These are phyloP conservation scores for Sutorius eximius DNA, from an alignment of 1,284 basidiomycete genomes.

Conservation along the genomic window DNA sequence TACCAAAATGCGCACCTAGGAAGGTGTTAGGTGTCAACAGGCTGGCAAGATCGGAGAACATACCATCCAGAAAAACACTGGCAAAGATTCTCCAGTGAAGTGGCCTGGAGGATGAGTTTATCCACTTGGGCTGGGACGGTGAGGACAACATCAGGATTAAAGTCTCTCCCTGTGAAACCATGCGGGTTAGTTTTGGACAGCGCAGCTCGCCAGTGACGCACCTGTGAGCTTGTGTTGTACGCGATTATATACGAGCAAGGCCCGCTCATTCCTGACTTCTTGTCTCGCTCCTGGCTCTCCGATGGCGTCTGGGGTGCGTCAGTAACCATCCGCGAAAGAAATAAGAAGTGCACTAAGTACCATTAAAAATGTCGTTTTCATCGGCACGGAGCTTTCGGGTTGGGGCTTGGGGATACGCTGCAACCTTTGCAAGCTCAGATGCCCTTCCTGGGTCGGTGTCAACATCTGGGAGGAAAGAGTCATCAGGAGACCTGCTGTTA, in stretches of 20 bases:
- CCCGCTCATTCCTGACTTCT: conserved; percentile 89
- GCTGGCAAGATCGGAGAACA: not conserved
- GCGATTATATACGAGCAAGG: conserved; percentile 87
- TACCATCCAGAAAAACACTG: conserved; percentile 97
- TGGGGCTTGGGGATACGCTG: conserved; percentile 74
- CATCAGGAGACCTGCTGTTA: conserved; percentile 1
- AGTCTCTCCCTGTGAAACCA: conserved; percentile 72
- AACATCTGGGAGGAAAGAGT: conserved; percentile 29
- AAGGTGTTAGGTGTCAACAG: not conserved
- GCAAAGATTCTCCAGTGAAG: conserved; percentile 89
- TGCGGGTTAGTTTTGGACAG: not conserved
- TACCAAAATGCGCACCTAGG: conserved; percentile 54
- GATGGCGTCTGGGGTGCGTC: conserved; percentile 47
- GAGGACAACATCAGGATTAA: conserved; percentile 78
- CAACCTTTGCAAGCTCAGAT: conserved; percentile 63
- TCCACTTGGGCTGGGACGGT: conserved; percentile 82
- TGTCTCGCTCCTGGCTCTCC: conserved; percentile 56
- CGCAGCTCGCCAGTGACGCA: conserved; percentile 34
- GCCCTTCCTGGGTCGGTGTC: conserved; percentile 53
- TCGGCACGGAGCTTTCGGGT: conserved; percentile 74
- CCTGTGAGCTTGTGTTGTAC: conserved; percentile 93
- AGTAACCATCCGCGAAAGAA: not conserved
- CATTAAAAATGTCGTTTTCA: conserved; percentile 82
- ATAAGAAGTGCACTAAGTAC: conserved; percentile 35
- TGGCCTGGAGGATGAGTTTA: conserved; percentile 88